phyloP scores from a whole-genome alignment of 1,284 basidiomycete species.

The Sporisorium reilianum region DNA sequence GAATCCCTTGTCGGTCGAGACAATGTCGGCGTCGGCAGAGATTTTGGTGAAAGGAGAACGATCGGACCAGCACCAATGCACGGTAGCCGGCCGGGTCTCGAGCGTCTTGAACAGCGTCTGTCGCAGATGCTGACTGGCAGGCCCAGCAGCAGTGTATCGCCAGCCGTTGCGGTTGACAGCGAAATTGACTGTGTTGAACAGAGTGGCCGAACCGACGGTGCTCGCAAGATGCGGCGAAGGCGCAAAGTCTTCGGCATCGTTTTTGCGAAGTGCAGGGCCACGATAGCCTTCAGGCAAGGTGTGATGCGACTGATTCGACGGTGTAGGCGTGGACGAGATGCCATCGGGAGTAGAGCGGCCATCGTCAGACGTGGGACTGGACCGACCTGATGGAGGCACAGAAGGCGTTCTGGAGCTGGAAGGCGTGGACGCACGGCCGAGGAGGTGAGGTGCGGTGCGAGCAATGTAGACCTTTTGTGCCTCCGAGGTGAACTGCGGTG shows the following conservation, averaged over 20 bases:
- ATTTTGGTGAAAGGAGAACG: constrained; percentile 78
- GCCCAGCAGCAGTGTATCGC: constrained; percentile 64
- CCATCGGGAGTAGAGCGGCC: constrained; percentile 36
- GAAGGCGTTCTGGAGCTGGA: constrained; percentile 34
- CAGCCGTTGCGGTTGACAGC: constrained; percentile 65
- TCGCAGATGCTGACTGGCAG: constrained; percentile 53
- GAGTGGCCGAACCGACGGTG: constrained; percentile 19
- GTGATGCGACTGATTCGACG: constrained; percentile 40
- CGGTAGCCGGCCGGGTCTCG: constrained; percentile 48
- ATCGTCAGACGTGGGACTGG: constrained; percentile 41
- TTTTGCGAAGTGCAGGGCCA: constrained; percentile 53
- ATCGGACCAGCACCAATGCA: constrained; percentile 74
- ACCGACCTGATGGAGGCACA: constrained; percentile 29
- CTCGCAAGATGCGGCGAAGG: constrained; percentile 48
- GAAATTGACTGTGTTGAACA: constrained; percentile 54
- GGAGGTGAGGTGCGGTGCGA: constrained; percentile 56
- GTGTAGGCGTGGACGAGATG: constrained; percentile 12
- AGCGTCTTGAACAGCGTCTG: constrained; percentile 61
- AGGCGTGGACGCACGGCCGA: constrained; percentile 23
- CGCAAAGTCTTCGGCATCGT: constrained; percentile 59
- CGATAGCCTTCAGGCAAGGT: constrained; percentile 54
- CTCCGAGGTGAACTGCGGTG: constrained; percentile 22
- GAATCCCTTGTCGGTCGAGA: constrained; percentile 88
- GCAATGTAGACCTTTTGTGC: constrained; percentile 53
- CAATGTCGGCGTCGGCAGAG: constrained; percentile 81